Base-by-base conservation (phyloP, 2,329 filamentous ascomycete genomes). In the Colletotrichum sp. region DNA sequence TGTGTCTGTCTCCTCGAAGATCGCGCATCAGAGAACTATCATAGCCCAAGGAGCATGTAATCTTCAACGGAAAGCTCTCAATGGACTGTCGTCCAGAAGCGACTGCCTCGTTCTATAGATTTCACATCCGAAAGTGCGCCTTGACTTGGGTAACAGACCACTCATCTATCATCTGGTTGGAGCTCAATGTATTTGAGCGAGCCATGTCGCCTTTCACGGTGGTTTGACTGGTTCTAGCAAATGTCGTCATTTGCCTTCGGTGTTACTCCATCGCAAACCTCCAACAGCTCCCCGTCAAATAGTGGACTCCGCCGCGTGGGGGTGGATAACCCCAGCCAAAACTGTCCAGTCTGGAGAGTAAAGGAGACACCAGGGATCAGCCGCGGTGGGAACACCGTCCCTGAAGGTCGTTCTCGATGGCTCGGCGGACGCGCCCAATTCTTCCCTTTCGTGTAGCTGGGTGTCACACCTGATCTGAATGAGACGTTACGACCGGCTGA, bases 221-320 rank as follows among this genome's bases (percentile, higher is more conserved):
- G 34, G 5, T n/a, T 27, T 61, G 33, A 13, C 62, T 21, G 38
- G 27, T 57, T 62, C 15, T 27, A 58, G 51, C 24, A n/a, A 18
- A 73, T 73, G 71, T 66, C 71, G 68, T 66, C 71, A 73, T 73
- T 57, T 71, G 55, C 57, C 68, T 59, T 71, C 71, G 71, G 71
- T 29, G 61, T 73, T 43, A 70, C 71, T 73, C 51, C 62, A 73
- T 73, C 62, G 55, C 43, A 24, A 18, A 24, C 62, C 27, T 31
- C 55, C 71, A 43, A 27, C 33, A 8, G 12, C 8, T 38, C 38
- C 61, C 62, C 24, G 21, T 43, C 36, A 55, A 57, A 31, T 29
- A 47, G 62, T 73, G 71, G 67, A 12, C 43, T 36, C 62, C 38
- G 9, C 43, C 67, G 61, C 67, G 55, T 51, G 71, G 62, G 67